Percentiles rank a stretch among this genome's conserved stretches.
Evolutionary conservation across 768 basidiomycete species (phyloP).

Genomic region (Stropharia rugosoannulata): DNA sequence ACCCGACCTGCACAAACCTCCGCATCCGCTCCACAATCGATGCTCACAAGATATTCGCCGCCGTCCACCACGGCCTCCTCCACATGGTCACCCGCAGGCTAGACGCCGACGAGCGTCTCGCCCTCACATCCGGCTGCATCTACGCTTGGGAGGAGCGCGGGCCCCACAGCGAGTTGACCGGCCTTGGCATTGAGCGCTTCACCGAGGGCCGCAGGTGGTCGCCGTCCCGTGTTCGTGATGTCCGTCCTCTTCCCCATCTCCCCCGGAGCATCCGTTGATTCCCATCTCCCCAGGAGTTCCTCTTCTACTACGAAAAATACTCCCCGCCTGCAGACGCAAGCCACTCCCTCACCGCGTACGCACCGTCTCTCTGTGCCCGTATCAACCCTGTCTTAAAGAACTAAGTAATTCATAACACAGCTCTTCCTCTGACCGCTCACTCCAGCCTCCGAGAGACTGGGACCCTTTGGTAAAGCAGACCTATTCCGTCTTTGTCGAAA

Average conservation of each 20-base stretch:
- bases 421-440: constrained; percentile 40
- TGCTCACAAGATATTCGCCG: constrained; percentile 81
- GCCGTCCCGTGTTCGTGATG: constrained; percentile 81
- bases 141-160: constrained; percentile 78
- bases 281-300: constrained; percentile 57
- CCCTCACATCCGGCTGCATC: constrained; percentile 51
- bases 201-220: constrained; percentile 85
- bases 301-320: constrained; percentile 83
- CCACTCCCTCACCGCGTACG: constrained; percentile 36
- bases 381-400: constrained; percentile 1
- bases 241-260: constrained; percentile 32
- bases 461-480: constrained; percentile 80
- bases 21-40: constrained; percentile 78
- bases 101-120: constrained; percentile 72
- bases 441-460: constrained; percentile 59
- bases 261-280: constrained; percentile 7
- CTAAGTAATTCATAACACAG: constrained; percentile 16
- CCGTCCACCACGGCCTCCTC: constrained; percentile 59
- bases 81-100: constrained; percentile 76
- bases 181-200: constrained; percentile 81
- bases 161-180: constrained; percentile 71
- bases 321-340: constrained; percentile 44
- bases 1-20: constrained; percentile 68
- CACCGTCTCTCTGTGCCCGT: constrained; percentile 8
- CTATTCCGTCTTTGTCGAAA: constrained; percentile 76